These are phyloP conservation scores for Kernera saxatilis DNA, from an alignment of 345 rosid genomes.

Conservation along the genomic window DNA sequence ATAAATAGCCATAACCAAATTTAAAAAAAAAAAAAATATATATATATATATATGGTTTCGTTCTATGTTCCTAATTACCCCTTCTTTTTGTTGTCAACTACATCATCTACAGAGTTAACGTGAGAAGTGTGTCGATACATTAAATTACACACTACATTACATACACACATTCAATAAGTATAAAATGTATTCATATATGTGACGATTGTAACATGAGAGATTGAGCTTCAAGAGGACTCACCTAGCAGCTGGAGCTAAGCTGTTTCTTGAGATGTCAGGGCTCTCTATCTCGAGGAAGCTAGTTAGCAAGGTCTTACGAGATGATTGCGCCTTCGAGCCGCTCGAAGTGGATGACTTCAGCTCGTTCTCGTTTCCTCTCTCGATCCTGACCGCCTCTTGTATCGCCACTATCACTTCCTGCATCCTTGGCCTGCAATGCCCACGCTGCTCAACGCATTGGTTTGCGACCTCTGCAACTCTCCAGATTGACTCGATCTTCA, in stretches of 20 bases:
- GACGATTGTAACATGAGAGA: not conserved
- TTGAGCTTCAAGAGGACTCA: slow-evolving; percentile 26
- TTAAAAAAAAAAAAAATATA: no score
- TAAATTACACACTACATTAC: not conserved
- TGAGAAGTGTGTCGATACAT: not conserved
- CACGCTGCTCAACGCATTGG: slow-evolving; percentile 78
- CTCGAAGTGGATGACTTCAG: slow-evolving; percentile 30
- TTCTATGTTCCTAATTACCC: no score
- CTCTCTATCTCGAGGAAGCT: slow-evolving; percentile 93
- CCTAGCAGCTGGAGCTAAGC: slow-evolving; percentile 77
- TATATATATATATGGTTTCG: no score
- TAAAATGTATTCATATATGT: not conserved
- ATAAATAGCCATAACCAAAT: no score
- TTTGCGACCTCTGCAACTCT: slow-evolving; percentile 80
- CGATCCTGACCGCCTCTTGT: slow-evolving; percentile 85
- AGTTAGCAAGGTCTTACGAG: slow-evolving; percentile 75
- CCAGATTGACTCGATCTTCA: slow-evolving; percentile 85
- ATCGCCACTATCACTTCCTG: slow-evolving; percentile 75
- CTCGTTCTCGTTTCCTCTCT: slow-evolving; percentile 46
- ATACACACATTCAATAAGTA: not conserved
- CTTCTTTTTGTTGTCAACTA: not conserved
- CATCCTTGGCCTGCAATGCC: slow-evolving; percentile 72
- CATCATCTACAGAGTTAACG: not conserved
- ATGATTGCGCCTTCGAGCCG: slow-evolving; percentile 58
- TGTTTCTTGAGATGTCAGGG: slow-evolving; percentile 66